phyloP scores from a whole-genome alignment of 2,329 filamentous ascomycete genomes.

The Rhexocercosporidium sp. region DNA sequence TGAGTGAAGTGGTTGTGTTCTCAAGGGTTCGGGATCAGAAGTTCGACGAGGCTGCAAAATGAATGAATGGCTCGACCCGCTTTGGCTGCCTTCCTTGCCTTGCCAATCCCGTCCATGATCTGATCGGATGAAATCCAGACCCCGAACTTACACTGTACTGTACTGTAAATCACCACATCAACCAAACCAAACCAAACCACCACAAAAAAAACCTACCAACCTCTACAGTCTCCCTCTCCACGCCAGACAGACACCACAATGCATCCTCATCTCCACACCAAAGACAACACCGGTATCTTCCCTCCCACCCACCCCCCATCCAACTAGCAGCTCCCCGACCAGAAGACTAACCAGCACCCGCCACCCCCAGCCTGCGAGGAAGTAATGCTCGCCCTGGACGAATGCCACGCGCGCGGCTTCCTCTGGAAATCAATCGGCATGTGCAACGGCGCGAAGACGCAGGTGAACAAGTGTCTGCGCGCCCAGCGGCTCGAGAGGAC shows the following conservation, averaged over 20 bases:
- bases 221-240: neutral
- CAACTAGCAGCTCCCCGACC: neutral
- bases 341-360: constrained; percentile 28
- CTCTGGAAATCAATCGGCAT: constrained; percentile 88
- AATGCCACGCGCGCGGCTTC: constrained; percentile 93
- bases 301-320: neutral
- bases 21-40: constrained; percentile 6
- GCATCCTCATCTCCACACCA: constrained; percentile 97
- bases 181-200: neutral
- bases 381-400: constrained; percentile 90
- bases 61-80: constrained; percentile 16
- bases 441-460: constrained; percentile 85
- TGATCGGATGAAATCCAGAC: constrained; percentile 15
- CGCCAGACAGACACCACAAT: constrained; percentile 63
- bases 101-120: neutral
- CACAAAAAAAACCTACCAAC: neutral
- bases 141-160: constrained; percentile 16
- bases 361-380: constrained; percentile 80
- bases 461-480: constrained; percentile 85
- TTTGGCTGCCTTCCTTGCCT: constrained; percentile 15
- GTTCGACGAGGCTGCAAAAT: constrained; percentile 25
- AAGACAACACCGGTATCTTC: constrained; percentile 81
- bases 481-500: constrained; percentile 81
- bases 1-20: constrained; percentile 21
- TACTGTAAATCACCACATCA: constrained; percentile 14